Evolutionary conservation across 108 stramenopile genomes (phyloP).

Genomic region (Schizochytrium sp.): DNA sequence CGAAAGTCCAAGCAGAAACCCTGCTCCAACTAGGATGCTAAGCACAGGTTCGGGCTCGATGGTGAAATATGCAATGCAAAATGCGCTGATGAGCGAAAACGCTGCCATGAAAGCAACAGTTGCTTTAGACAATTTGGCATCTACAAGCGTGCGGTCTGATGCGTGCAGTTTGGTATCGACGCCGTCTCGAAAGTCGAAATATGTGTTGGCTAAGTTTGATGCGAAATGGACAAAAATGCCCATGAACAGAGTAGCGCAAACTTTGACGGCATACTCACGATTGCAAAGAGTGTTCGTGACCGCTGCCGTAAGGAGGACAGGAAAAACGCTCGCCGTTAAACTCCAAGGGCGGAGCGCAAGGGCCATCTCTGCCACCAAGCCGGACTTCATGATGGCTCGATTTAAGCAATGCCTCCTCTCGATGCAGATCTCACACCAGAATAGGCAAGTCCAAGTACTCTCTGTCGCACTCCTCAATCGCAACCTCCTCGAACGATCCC

Average conservation of each 20-base stretch:
- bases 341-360: constrained; percentile 71
- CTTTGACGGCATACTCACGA: not conserved
- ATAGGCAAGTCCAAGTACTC: too few relatives aligned
- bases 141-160: constrained; percentile 61
- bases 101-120: not conserved
- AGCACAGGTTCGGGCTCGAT: constrained; percentile 19
- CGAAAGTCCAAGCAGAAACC: constrained; percentile 60
- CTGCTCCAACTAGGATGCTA: constrained; percentile 46
- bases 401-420: too few relatives aligned
- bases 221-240: constrained; percentile 67
- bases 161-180: constrained; percentile 65
- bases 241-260: constrained; percentile 60
- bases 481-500: too few relatives aligned
- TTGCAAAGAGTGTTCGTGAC: not conserved
- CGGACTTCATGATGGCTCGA: too few relatives aligned
- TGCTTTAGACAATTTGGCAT: constrained; percentile 54
- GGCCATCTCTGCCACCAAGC: not conserved
- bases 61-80: not conserved
- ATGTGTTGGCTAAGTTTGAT: constrained; percentile 71
- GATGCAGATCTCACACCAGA: too few relatives aligned
- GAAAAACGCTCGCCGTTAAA: constrained; percentile 69
- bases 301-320: constrained; percentile 68
- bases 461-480: too few relatives aligned
- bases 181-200: constrained; percentile 68
- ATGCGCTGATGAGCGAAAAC: not conserved